Base-by-base conservation (phyloP, 2,329 filamentous ascomycete genomes). In the Drechslerella dactyloides region DNA sequence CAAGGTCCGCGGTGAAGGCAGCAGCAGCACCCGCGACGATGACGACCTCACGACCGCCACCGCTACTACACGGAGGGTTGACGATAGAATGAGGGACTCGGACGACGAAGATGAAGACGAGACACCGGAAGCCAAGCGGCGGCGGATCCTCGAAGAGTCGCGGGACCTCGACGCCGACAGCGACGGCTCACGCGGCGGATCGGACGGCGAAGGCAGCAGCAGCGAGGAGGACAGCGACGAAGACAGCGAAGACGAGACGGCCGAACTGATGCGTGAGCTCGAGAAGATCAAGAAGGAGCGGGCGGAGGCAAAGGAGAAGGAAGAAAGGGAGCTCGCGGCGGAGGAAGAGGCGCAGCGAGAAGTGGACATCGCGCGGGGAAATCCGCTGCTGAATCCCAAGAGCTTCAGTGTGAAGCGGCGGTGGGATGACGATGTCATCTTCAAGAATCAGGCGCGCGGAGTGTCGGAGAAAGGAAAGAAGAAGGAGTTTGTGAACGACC, bases 401-500 rank as follows among this genome's bases (percentile, higher is more conserved):
- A 85, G 96, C 76, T 97, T 96, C 79, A 92, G 89, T 68, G 88
- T 97, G 78, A 97, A 96, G 84, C 84, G 91, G 75, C 82, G 93
- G 76, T 99, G 94, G 94, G 94, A 99, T 76, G 94, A 99, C 77
- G 94, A 99, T 79, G 94, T 99, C 11, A 93, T 99, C 1, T 99
- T 99, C 82, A 97, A 96, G 83, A 99, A 99, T 80, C 94, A 99
- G 82, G 94, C 93, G 35, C 86, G 94, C 69, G 94, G 93, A 7
- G 96, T 93, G 0, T 93, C 97, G 78, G 91, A 97, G 74, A 93
- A 89, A 82, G 87, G 89, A 74, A 92, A 89, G 82, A 86, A 85
- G 81, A 96, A 93, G 82, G 93, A 96, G 80, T 99, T 99, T 81
- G 93, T 99, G 80, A 42, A 66, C 59, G 51, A 72, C 50, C 68